These are phyloP conservation scores for Ilyonectria sp. DNA, from an alignment of 2,329 filamentous ascomycete genomes.

Conservation along the genomic window DNA sequence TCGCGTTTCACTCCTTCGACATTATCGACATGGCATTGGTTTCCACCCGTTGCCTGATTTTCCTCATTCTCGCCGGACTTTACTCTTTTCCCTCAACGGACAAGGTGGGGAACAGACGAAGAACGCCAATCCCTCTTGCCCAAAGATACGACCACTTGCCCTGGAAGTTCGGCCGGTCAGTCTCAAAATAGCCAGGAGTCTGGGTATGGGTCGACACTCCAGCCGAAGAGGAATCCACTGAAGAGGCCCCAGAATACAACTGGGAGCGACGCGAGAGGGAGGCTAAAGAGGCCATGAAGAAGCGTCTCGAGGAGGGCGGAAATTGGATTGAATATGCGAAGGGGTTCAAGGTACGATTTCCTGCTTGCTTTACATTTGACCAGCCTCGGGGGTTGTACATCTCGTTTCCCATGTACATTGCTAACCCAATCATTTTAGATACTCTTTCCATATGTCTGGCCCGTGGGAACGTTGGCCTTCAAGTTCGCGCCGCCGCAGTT, in stretches of 20 bases:
- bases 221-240: slow-evolving; percentile 56
- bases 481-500: slow-evolving; percentile 78
- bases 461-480: slow-evolving; percentile 75
- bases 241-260: slow-evolving; percentile 64
- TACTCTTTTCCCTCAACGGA: slow-evolving; percentile 32
- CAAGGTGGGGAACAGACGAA: slow-evolving; percentile 60
- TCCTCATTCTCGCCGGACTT: slow-evolving; percentile 36
- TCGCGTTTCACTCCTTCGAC: slow-evolving; percentile 33
- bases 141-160: slow-evolving; percentile 39
- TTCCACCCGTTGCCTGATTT: slow-evolving; percentile 38
- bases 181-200: slow-evolving; percentile 43
- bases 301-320: slow-evolving; percentile 80
- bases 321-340: slow-evolving; percentile 85
- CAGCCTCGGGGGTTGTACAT: neutral
- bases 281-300: slow-evolving; percentile 72
- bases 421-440: slow-evolving; percentile 61
- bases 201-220: slow-evolving; percentile 60
- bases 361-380: neutral
- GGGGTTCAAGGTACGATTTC: slow-evolving; percentile 72
- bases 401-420: neutral
- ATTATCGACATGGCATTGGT: slow-evolving; percentile 44
- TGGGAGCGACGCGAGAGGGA: slow-evolving; percentile 69
- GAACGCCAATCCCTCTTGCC: slow-evolving; percentile 73
- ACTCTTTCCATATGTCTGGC: slow-evolving; percentile 86
- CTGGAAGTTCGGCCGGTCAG: slow-evolving; percentile 42